Evolutionary conservation across 306 rosid species (phyloP).

Genomic region (Abrus pulchellus): DNA sequence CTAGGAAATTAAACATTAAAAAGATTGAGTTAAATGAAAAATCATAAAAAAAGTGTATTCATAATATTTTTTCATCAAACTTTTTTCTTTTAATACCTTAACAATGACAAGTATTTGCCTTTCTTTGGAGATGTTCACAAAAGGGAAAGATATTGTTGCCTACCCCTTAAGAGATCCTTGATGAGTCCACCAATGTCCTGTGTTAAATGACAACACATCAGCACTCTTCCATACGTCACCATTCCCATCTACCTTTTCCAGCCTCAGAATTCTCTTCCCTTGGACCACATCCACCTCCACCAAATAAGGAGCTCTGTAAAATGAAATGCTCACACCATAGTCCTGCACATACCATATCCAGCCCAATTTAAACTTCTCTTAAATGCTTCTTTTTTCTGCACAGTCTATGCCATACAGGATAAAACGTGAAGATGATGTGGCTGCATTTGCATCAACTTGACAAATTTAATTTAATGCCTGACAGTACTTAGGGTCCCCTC

Average conservation of each 20-base stretch:
- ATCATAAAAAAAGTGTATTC: too few relatives aligned
- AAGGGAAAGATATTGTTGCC: conserved; percentile 29
- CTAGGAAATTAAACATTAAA: too few relatives aligned
- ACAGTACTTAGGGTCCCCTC: conserved; percentile 47
- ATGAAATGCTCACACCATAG: conserved; percentile 70
- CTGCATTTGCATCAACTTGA: conserved; percentile 51
- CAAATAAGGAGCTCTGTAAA: conserved; percentile 76
- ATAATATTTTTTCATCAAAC: too few relatives aligned
- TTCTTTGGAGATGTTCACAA: conserved; percentile 14
- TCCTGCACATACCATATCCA: conserved; percentile 66
- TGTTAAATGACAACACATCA: conserved; percentile 79
- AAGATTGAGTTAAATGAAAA: too few relatives aligned
- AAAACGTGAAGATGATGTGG: conserved; percentile 41
- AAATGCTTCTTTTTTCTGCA: conserved; percentile 36
- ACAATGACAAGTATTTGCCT: background rate
- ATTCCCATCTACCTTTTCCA: conserved; percentile 68
- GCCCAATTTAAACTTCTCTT: conserved; percentile 36
- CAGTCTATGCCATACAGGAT: conserved; percentile 40
- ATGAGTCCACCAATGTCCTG: conserved; percentile 95
- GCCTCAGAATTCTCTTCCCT: conserved; percentile 74
- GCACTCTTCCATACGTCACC: conserved; percentile 66
- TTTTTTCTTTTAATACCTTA: too few relatives aligned
- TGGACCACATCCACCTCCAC: conserved; percentile 70
- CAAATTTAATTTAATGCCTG: conserved; percentile 24
- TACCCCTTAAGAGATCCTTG: conserved; percentile 81